Base-by-base conservation (phyloP, 192 early-diverging fungal genomes). In the Backusella liffmaniae region DNA sequence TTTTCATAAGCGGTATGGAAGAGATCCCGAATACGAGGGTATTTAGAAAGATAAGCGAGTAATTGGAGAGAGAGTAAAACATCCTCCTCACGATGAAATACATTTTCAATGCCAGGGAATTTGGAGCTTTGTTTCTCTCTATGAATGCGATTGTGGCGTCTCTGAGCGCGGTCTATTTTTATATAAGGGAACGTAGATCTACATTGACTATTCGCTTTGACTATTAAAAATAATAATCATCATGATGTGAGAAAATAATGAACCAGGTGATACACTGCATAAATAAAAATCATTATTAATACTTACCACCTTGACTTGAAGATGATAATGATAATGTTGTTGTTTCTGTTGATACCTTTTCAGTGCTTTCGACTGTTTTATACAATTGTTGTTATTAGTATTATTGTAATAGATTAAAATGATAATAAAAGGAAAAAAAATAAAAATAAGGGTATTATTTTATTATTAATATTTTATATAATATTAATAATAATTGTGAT, bases 1-100 rank as follows among this genome's bases (percentile, higher is more conserved):
- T 82, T 79, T 34, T 77, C 76, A 72, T 83, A 83, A 21, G 80
- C 80, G 5, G 82, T 84, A 66, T 88, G 86, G 65, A 89, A 85
- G 15, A 82, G 76, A 7, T 81, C 85, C 18, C 96, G 90, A 75
- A 96, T 86, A 8, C 92, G 87, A 32, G 93, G 91, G 78, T 96
- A 96, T 78, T 98, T 98, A 77, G 91, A 92, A 30, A 98, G 90
- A 72, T 95, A 95, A 39, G 94, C 94, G 5, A 96, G 88, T 18
- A 98, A 85, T 82, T 96, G 95, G 73, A 94, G 85, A 1, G 94
- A 88, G 65, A 94, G 85, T 29, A 94, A 84, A 36, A 95, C 90
- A 72, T 97, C 93, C 70, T 95, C 92, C 70, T 90, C 89, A 59
- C 91, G 91, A 62, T 90, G 91, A 77, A 94, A 88, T 21, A 75